phyloP scores from a whole-genome alignment of 1,284 basidiomycete genomes.

The Fomitopsis pinicola region DNA sequence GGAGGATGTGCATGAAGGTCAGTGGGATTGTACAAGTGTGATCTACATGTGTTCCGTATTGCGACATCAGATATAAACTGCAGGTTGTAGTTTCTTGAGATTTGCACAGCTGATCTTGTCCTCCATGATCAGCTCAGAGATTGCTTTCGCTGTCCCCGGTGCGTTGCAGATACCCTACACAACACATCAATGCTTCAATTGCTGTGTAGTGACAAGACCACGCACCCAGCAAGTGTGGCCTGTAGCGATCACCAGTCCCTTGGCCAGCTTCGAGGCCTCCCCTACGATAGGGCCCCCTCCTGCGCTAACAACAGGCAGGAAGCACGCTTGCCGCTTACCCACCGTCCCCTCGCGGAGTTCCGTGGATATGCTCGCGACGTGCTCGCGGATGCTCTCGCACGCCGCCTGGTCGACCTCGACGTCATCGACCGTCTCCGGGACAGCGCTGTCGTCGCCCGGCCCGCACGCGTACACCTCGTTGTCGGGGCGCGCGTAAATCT shows the following conservation, averaged over 20 bases:
- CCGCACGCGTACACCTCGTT: constrained; percentile 70
- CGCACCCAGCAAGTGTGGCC: constrained; percentile 58
- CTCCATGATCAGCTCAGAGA: constrained; percentile 56
- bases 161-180: constrained; percentile 67
- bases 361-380: constrained; percentile 54
- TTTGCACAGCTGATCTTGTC: constrained; percentile 50
- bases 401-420: constrained; percentile 49
- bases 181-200: background rate
- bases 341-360: constrained; percentile 48
- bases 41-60: no score
- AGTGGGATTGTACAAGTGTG: background rate
- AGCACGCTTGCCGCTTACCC: constrained; percentile 63
- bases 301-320: constrained; percentile 49
- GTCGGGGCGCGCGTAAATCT: constrained; percentile 68
- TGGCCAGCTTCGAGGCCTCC: constrained; percentile 40
- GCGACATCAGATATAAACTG: constrained; percentile 12
- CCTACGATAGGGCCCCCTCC: constrained; percentile 61
- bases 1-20: background rate
- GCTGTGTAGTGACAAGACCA: background rate
- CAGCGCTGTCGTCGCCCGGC: constrained; percentile 53
- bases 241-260: constrained; percentile 56
- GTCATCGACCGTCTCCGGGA: constrained; percentile 60
- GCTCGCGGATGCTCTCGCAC: constrained; percentile 49
- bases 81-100: constrained; percentile 35
- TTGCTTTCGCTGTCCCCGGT: constrained; percentile 58